phyloP scores from a whole-genome alignment of 176 grass and related monocot genomes.

The Chrysopogon serrulatus region DNA sequence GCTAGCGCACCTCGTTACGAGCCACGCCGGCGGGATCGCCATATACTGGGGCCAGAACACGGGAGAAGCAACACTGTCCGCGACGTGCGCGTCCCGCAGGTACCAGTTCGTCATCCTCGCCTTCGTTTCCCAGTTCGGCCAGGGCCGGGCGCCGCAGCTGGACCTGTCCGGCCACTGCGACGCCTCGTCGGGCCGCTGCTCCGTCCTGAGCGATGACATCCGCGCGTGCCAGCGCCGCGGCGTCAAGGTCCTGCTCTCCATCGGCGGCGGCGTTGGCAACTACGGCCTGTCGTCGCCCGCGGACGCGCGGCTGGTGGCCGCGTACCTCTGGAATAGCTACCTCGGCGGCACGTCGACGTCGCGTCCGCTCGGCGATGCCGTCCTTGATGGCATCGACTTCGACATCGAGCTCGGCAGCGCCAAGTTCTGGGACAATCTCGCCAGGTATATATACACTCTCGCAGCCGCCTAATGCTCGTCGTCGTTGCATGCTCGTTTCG shows the following conservation, averaged over 20 bases:
- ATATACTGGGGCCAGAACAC: conserved; percentile 9
- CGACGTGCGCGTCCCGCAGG: not conserved
- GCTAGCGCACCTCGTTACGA: not conserved
- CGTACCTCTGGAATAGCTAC: conserved; percentile 50
- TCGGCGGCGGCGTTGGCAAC: conserved; percentile 26
- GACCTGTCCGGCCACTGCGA: not conserved
- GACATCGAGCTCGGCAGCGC: conserved; percentile 59
- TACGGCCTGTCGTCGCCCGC: conserved; percentile 17
- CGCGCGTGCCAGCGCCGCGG: conserved; percentile 27
- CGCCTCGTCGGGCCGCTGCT: conserved; percentile 17
- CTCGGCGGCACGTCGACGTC: conserved; percentile 5
- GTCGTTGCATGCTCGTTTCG: not conserved
- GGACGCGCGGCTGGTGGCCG: conserved; percentile 20
- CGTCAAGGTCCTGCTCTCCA: conserved; percentile 53
- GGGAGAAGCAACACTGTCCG: not conserved
- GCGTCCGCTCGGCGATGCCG: conserved; percentile 50
- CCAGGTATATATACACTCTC: not conserved
- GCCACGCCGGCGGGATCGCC: not conserved
- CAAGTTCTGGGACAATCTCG: conserved; percentile 59
- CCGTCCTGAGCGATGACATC: conserved; percentile 36
- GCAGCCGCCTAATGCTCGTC: not conserved
- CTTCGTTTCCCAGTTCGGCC: not conserved
- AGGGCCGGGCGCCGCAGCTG: not conserved
- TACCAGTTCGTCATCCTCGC: conserved; percentile 10
- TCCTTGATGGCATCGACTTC: conserved; percentile 77